Base-by-base conservation (phyloP, 768 basidiomycete species). In the Phlebiopsis gigantea region DNA sequence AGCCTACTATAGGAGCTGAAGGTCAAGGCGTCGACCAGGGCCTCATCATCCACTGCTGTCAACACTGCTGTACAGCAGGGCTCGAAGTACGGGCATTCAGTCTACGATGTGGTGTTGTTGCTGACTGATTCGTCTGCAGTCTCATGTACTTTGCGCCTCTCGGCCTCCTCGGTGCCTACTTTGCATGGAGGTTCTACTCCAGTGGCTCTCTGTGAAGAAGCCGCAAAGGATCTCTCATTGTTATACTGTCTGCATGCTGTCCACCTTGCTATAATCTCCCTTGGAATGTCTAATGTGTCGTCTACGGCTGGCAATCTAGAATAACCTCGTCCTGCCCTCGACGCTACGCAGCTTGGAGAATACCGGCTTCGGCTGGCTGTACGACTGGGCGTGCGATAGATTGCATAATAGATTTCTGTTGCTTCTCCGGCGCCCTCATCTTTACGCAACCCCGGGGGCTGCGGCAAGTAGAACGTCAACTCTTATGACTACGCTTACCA, bases 101-200 rank as follows among this genome's bases (percentile, higher is more conserved):
- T 15, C 49, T 53, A 49, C 28, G 19, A 48, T 62, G 52, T 56
- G 28, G 28, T 59, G 46, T 62, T 8, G 19, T 30, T 9, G 22
- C 10, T 45, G 41, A 45, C 55, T 34, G 42, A 48, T 46, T 43
- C 58, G 49, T 30, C 51, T 57, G 43, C 64, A 90, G 87, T 71
- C 56, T 87, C 70, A 85, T 89, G 79, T 96, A 93, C 80, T 83
- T 94, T 66, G 66, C 93, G 22, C 94, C 94, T 53, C 79, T 95
- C 42, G 82, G 76, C 45, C 72, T 91, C 25, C 74, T 96, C 46
- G 90, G 81, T 60, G 93, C 80, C 48, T 95, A 93, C 83, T 88
- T 96, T 63, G 93, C 84, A 47, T 96, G 85, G 84, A 82, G 91
- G 60, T 85, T 78, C 72, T 92, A 92, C 71, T 71, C 77, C 10